Evolutionary conservation across 2,329 filamentous ascomycete genomes (phyloP), one percentile per base, ranked within the genome.

Genomic region (Colletotrichum graminicola): DNA sequence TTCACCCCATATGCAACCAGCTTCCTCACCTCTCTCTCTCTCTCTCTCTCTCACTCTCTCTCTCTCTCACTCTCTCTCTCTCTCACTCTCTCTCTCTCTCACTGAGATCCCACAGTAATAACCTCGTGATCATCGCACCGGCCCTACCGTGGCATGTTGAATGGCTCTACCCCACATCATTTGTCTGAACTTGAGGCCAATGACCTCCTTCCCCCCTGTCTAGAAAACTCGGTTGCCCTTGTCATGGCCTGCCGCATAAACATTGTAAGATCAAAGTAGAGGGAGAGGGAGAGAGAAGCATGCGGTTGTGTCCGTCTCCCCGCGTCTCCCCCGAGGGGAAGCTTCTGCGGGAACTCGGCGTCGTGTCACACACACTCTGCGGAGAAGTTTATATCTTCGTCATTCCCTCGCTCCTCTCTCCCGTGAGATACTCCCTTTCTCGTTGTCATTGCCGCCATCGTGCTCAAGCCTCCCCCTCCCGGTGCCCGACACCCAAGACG

Each of bases 61-160:
- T 36, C 29, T 14, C 16, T 49, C 41, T 18, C 39, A 5, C 39
- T 16, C 14, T 36, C 26, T 12, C 16, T 61, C 41, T 18, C 39
- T 16, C 39, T 16, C 14, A 16, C 39, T 41, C 21, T 36, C 32
- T 55, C 32, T 23, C 3, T 21, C 52, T 23, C 29, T 10, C 26
- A 36, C 41, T 26, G 32, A 23, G 41, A 32, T 16, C 16, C 43
- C 32, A 11, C 11, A 41, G 12, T 41, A 36, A 14, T 43, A 60
- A 11, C 67, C 67, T 61, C 62, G 67, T 70, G 67, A 70, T 70
- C 67, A 23, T 47, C 14, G 43, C 62, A 70, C 45, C 62, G 63
- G 51, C 66, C 55, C 62, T 60, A 51, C 45, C 39, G 39, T 66
- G 62, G 47, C 67, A 57, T 61, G 49, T 61, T 55, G 18, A 26